These are phyloP conservation scores for Claviceps maximensis DNA, from an alignment of 2,329 filamentous ascomycete species.

Conservation along the genomic window DNA sequence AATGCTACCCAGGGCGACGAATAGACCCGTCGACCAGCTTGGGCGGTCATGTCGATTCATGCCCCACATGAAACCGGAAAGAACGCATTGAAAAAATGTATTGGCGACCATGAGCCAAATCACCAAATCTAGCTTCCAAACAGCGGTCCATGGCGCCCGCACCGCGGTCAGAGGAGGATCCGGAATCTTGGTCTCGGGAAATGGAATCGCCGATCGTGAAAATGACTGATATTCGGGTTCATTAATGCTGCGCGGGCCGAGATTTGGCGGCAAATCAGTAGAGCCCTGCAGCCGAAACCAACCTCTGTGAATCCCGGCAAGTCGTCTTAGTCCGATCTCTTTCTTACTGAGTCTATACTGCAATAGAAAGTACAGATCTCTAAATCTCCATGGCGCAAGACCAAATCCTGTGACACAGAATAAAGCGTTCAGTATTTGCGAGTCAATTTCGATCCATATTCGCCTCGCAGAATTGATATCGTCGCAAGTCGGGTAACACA, in stretches of 20 bases:
- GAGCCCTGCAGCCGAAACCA: constrained; percentile 67
- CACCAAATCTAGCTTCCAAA: constrained; percentile 70
- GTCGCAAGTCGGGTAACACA: constrained; percentile 59
- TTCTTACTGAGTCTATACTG: constrained; percentile 45
- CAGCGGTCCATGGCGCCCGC: constrained; percentile 50
- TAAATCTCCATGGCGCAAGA: constrained; percentile 70
- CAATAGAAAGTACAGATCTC: constrained; percentile 63
- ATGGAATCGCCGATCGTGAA: constrained; percentile 34
- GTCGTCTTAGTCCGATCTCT: constrained; percentile 44
- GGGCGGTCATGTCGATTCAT: constrained; percentile 62
- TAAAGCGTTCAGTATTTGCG: constrained; percentile 64
- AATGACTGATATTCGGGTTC: constrained; percentile 26
- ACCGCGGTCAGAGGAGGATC: constrained; percentile 57
- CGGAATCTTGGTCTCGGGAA: constrained; percentile 49
- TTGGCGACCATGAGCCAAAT: constrained; percentile 70
- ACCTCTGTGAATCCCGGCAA: constrained; percentile 60
- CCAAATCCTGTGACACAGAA: constrained; percentile 85
- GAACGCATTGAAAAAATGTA: constrained; percentile 59
- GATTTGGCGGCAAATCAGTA: constrained; percentile 37
- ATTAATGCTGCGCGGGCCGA: constrained; percentile 40
- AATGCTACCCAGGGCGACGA: constrained; percentile 61
- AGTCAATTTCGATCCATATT: constrained; percentile 75
- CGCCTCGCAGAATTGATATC: constrained; percentile 63
- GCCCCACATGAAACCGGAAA: constrained; percentile 76
- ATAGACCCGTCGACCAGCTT: constrained; percentile 65